Evolutionary conservation across 2,329 filamentous ascomycete genomes (phyloP), one percentile per base, ranked within the genome.

Genomic region (Aureobasidium sp.): DNA sequence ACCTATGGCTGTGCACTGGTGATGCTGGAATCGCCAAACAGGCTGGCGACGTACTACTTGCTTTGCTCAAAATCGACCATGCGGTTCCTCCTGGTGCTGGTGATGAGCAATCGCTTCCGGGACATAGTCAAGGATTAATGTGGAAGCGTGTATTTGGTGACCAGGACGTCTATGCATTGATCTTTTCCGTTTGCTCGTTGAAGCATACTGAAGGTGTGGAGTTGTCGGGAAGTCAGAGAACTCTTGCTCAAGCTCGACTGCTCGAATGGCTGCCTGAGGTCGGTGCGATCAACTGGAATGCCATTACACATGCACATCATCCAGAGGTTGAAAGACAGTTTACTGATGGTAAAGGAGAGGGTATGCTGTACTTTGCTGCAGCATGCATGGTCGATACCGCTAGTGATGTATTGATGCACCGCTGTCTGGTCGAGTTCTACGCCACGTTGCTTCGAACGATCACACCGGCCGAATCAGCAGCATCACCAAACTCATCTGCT

Each of bases 71-170:
- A 57, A 74, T 82, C 5, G 80, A 84, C 58, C 72, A 77, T 47
- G 69, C 75, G 67, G 23, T 66, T 69, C 59, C 56, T 39, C 56
- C 69, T 74, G 63, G 69, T 68, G 68, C 64, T 48, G 68, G 66
- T 67, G 71, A 71, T 63, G 74, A 67, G 8, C 36, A 29, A n/a
- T 44, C 48, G n/a, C 52, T 50, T 20, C 51, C 46, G 20, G 65
- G 67, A 17, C 65, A 67, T 51, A 79, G 79, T 4, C 79, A 82
- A 65, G 81, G 80, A 0, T 72, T 85, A 1, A 76, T 87, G 68
- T 87, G 84, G 84, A 80, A 83, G 68, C 80, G 85, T 20, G 66
- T 87, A 0, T 87, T 87, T 67, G 77, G 78, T 2, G 85, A 87
- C 65, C 79, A 77, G 63, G 79, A 85, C 67, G 78, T 87, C 7